phyloP scores from a whole-genome alignment of 2,329 filamentous ascomycete genomes.

The Scleromitrula shiraiana region DNA sequence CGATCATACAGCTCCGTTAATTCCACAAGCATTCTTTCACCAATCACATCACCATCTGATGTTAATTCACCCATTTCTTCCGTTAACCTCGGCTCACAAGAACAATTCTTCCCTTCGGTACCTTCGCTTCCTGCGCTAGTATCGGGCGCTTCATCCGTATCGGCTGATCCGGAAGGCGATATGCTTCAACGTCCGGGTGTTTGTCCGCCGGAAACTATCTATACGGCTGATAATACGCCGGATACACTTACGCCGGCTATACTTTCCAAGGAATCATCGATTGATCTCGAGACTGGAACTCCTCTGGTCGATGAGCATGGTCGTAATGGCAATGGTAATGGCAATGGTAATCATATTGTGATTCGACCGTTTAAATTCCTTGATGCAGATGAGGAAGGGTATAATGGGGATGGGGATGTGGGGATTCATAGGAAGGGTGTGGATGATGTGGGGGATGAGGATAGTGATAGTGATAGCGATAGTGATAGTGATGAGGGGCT shows the following conservation, averaged over 20 bases:
- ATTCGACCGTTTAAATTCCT: slow-evolving; percentile 12
- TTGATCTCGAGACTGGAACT: slow-evolving; percentile 10
- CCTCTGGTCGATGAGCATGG: too few relatives aligned
- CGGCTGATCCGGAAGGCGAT: slow-evolving; percentile 54
- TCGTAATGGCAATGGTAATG: too few relatives aligned
- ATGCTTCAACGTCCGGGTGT: slow-evolving; percentile 43
- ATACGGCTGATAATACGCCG: slow-evolving; percentile 19
- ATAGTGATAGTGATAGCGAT: too few relatives aligned
- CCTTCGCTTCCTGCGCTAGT: slow-evolving; percentile 56
- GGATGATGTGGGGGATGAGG: too few relatives aligned
- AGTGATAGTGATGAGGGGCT: slow-evolving; percentile 29
- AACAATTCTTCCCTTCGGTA: slow-evolving; percentile 45
- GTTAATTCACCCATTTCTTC: slow-evolving; percentile 33
- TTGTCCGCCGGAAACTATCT: slow-evolving; percentile 35
- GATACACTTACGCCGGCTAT: slow-evolving; percentile 25
- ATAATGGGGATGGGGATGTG: slow-evolving; percentile 25
- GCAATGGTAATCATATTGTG: slow-evolving; percentile 6
- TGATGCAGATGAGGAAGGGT: slow-evolving; percentile 26
- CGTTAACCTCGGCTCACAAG: slow-evolving; percentile 38
- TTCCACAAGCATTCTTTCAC: slow-evolving; percentile 36
- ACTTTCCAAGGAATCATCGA: slow-evolving; percentile 19
- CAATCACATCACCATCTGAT: slow-evolving; percentile 9
- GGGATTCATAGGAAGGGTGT: slow-evolving; percentile 10
- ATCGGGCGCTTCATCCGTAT: slow-evolving; percentile 57
- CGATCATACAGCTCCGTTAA: slow-evolving; percentile 27